These are phyloP conservation scores for Xylaria venustula DNA, from an alignment of 495 filamentous ascomycete genomes.

Conservation along the genomic window DNA sequence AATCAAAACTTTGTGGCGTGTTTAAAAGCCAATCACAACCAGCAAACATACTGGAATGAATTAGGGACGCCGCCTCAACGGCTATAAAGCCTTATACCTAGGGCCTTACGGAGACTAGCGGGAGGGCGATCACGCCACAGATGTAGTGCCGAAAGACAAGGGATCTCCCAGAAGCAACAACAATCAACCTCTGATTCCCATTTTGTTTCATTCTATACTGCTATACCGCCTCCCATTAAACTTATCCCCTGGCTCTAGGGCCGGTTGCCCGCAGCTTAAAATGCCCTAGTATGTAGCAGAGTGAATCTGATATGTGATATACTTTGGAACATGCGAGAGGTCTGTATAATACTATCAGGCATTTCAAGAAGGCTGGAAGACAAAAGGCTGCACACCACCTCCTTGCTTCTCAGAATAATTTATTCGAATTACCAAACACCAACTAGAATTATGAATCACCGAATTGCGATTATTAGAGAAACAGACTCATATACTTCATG, in stretches of 20 bases:
- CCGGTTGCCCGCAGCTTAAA: neutral
- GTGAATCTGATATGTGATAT: neutral
- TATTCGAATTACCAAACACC: too few relatives aligned
- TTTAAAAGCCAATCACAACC: neutral
- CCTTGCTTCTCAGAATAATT: too few relatives aligned
- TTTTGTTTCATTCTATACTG: neutral
- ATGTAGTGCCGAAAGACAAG: neutral
- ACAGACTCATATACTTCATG: neutral
- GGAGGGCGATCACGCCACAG: slow-evolving; percentile 1
- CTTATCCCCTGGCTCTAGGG: neutral
- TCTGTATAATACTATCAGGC: neutral
- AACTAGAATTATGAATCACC: neutral
- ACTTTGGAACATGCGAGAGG: neutral
- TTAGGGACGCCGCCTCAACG: neutral
- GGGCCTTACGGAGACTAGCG: neutral
- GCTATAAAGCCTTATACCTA: neutral
- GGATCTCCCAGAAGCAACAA: neutral
- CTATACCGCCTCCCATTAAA: neutral
- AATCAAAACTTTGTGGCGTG: neutral
- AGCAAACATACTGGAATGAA: neutral
- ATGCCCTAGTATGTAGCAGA: neutral
- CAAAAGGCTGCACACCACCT: too few relatives aligned
- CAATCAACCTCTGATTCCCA: neutral
- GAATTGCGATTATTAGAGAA: neutral
- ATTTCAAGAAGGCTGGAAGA: neutral